Evolutionary conservation across 139 green algal species (phyloP).

Genomic region (Axilococcus clingmanii): DNA sequence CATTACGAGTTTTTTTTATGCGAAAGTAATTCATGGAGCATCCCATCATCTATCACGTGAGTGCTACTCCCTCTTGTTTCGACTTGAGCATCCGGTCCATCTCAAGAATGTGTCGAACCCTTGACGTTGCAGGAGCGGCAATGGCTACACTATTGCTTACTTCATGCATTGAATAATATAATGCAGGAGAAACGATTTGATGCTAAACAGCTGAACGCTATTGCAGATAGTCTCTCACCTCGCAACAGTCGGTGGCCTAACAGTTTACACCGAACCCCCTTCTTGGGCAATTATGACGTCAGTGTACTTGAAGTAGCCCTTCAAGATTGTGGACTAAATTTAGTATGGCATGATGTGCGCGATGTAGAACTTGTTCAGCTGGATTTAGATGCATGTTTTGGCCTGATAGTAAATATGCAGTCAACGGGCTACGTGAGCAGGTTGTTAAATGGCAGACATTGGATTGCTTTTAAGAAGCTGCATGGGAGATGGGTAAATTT

Average conservation of each 20-base stretch:
- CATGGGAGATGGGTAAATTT: slow-evolving; percentile 32
- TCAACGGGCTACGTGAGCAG: neutral
- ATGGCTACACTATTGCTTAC: slow-evolving; percentile 33
- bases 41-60: too few species aligned
- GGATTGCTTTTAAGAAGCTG: slow-evolving; percentile 13
- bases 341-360: slow-evolving; percentile 7
- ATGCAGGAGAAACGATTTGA: slow-evolving; percentile 16
- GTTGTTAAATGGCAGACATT: slow-evolving; percentile 15
- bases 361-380: neutral
- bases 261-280: slow-evolving; percentile 13
- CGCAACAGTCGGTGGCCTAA: slow-evolving; percentile 1
- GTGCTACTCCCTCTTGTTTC: too few species aligned
- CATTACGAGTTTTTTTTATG: too few species aligned
- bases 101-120: too few species aligned
- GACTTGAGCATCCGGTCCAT: too few species aligned
- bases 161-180: slow-evolving; percentile 41
- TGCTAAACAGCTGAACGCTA: slow-evolving; percentile 8
- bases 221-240: slow-evolving; percentile 18
- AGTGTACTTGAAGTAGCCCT: slow-evolving; percentile 34
- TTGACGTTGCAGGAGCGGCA: slow-evolving; percentile 34
- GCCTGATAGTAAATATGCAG: slow-evolving; percentile 6
- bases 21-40: too few species aligned
- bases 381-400: neutral
- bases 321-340: slow-evolving; percentile 10
- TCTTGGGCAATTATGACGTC: slow-evolving; percentile 38